A percentile compares a stretch with the other conserved stretches of the same genome.
phyloP scores from a whole-genome alignment of 2,329 filamentous ascomycete genomes.

The Juglanconis oblonga region DNA sequence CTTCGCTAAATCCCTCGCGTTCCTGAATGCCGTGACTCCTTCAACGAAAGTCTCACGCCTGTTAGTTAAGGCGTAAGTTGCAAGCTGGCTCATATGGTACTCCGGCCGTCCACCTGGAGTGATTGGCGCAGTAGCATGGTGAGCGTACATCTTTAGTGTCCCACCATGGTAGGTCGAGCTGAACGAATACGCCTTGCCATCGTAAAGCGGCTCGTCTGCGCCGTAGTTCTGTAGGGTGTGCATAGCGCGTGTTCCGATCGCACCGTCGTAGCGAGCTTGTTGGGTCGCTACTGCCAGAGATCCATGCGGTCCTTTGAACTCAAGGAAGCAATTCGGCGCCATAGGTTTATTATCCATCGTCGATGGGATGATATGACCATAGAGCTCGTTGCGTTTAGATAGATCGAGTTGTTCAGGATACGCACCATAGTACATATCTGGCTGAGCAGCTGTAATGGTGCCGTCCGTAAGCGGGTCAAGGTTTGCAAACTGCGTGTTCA shows the following conservation, averaged over 20 bases:
- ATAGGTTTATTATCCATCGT: constrained; percentile 28
- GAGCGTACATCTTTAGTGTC: constrained; percentile 35
- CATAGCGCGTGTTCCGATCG: constrained; percentile 34
- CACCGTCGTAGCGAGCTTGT: constrained; percentile 37
- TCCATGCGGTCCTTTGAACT: constrained; percentile 34
- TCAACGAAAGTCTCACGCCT: constrained; percentile 29
- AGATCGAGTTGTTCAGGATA: not conserved
- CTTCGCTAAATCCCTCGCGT: constrained; percentile 19
- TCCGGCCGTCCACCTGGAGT: constrained; percentile 29
- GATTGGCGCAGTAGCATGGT: constrained; percentile 31
- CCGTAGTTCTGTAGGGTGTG: constrained; percentile 19
- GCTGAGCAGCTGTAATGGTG: not conserved
- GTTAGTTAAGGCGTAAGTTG: constrained; percentile 23
- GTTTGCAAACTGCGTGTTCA: constrained; percentile 29
- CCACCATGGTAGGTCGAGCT: constrained; percentile 36
- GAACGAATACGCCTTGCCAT: constrained; percentile 37
- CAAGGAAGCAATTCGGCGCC: constrained; percentile 40
- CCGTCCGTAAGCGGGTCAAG: not conserved
- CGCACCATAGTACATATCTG: not conserved
- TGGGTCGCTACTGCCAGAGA: constrained; percentile 26
- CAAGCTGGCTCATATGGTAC: constrained; percentile 40
- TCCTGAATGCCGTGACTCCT: constrained; percentile 37
- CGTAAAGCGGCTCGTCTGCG: constrained; percentile 29
- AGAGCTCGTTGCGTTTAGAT: constrained; percentile 23
- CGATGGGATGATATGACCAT: constrained; percentile 31